These are phyloP conservation scores for Iris macrosiphon DNA, from an alignment of 106 monocot species.

Conservation along the genomic window DNA sequence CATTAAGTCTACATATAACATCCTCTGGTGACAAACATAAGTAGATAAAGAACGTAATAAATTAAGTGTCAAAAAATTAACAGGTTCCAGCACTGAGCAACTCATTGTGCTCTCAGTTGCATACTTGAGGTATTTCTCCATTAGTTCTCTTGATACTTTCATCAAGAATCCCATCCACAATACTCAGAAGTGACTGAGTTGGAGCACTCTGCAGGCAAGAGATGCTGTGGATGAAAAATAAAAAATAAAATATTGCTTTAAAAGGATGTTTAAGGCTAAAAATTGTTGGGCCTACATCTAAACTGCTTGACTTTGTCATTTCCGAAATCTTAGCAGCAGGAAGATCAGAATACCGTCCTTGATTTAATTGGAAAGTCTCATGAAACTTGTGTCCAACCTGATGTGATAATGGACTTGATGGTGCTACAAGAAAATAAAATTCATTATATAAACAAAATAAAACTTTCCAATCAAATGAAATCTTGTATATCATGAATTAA, in stretches of 20 bases:
- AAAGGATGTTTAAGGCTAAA: neutral
- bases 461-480: no score
- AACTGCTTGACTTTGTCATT: conserved; percentile 32
- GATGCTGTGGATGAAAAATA: neutral
- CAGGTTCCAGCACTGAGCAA: neutral
- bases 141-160: conserved; percentile 66
- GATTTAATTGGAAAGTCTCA: conserved; percentile 35
- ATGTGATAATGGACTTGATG: conserved; percentile 11
- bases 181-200: conserved; percentile 52
- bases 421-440: conserved; percentile 9
- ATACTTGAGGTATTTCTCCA: conserved; percentile 85
- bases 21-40: no score
- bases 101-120: conserved; percentile 15
- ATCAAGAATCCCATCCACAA: conserved; percentile 57
- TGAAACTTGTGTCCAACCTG: conserved; percentile 20
- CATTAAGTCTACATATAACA: no score
- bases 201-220: conserved; percentile 52
- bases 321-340: conserved; percentile 41
- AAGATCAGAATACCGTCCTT: conserved; percentile 33
- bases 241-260: neutral
- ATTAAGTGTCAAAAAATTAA: neutral
- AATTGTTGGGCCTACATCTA: conserved; percentile 27
- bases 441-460: no score
- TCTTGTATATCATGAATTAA: no score
- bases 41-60: no score